Percentiles rank a stretch among this genome's conserved stretches.
Evolutionary conservation across 2,329 filamentous ascomycete genomes (phyloP).

Genomic region (Myotisia sp.): DNA sequence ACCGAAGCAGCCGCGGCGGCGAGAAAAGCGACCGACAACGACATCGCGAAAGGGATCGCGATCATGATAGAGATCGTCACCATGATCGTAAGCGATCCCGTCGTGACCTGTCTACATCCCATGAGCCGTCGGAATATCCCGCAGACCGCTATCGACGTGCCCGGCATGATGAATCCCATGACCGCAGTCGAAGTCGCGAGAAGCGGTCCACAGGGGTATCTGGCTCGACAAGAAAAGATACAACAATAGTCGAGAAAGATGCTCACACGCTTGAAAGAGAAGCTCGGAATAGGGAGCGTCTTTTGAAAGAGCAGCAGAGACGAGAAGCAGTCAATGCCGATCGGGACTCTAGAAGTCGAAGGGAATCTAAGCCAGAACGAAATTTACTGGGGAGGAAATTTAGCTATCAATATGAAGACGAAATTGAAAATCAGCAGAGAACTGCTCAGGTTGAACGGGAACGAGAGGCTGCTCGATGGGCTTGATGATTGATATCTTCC

Average conservation of each 20-base stretch:
- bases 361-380: slow-evolving; percentile 23
- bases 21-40: slow-evolving; percentile 23
- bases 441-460: slow-evolving; percentile 27
- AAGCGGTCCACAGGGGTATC: slow-evolving; percentile 13
- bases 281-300: slow-evolving; percentile 46
- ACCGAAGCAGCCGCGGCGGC: slow-evolving; percentile 5
- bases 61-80: slow-evolving; percentile 19
- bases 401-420: slow-evolving; percentile 38
- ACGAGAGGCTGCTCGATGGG: slow-evolving; percentile 24
- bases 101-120: slow-evolving; percentile 27
- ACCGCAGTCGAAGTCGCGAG: slow-evolving; percentile 24
- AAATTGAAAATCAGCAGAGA: slow-evolving; percentile 24
- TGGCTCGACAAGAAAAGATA: slow-evolving; percentile 7
- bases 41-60: slow-evolving; percentile 23
- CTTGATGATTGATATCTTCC: slow-evolving; percentile 8
- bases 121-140: slow-evolving; percentile 20
- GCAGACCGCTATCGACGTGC: slow-evolving; percentile 26
- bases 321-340: slow-evolving; percentile 37
- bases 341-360: slow-evolving; percentile 15
- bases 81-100: slow-evolving; percentile 26
- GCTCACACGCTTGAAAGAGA: slow-evolving; percentile 61
- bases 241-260: slow-evolving; percentile 41
- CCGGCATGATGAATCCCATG: slow-evolving; percentile 1
- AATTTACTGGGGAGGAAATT: slow-evolving; percentile 23
- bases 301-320: slow-evolving; percentile 52